Evolutionary conservation across 306 rosid species (phyloP), one percentile per base, ranked within the genome.

Genomic region (Vicia villosa): DNA sequence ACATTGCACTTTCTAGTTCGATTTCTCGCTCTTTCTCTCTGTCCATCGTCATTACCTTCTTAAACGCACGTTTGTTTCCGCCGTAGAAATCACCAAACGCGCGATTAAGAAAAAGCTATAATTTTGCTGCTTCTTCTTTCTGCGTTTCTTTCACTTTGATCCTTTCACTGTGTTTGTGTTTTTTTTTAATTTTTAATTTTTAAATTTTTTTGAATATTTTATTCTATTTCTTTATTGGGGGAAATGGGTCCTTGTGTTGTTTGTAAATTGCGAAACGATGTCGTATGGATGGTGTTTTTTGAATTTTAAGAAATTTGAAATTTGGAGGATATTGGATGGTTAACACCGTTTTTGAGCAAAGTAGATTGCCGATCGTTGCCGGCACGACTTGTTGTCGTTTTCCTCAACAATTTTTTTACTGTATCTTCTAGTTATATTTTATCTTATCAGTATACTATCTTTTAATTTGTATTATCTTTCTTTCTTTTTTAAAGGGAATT

Each of bases 21-120:
- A 89, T 89, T 86, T 95, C 99, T 81, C 99, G 82, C 87, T 95
- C 99, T 79, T 95, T 95, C 83, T 95, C 97, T 83, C 99, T 87
- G 81, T 91, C 99, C 99, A 95, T 91, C 83, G 98, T 90, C 97
- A 94, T 94, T 77, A 66, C 90, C 85, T 76, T 24, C 83, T 34
- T 6, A 34, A 34, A 34, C 38, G 38, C 38, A 34, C 38, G 38
- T 34, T 34, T 34, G 38, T 34, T 1, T 34, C 38, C 38, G 10
- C 38, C 38, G 38, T 34, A 2, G 38, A 34, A 6, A 7, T 1
- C 7, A 34, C 38, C 38, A 34, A 34, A 49, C 56, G 56, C 56
- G 26, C 56, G 56, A 17, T 49, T 49, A 0, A 49, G 24, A 19
- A 49, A 49, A 49, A 49, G 56, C 56, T 49, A 17, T 49, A 49